phyloP scores from a whole-genome alignment of 139 green algal genomes.

The Tetraselmis striata region DNA sequence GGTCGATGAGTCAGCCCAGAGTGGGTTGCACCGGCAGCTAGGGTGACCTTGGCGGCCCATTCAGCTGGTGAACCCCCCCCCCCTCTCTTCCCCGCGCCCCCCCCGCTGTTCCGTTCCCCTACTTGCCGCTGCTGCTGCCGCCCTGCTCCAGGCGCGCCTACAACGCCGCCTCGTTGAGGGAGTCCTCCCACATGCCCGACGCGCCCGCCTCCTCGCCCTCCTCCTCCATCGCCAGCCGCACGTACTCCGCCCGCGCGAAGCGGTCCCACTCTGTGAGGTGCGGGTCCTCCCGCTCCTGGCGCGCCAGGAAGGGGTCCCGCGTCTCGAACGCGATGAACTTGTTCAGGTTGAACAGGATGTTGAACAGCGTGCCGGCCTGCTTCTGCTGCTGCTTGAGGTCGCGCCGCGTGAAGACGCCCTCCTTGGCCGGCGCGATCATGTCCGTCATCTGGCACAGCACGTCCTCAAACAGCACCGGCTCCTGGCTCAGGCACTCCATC shows the following conservation, averaged over 20 bases:
- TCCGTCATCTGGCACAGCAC: constrained; percentile 95
- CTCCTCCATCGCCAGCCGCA: constrained; percentile 80
- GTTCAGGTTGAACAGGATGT: constrained; percentile 97
- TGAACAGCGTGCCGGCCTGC: constrained; percentile 88
- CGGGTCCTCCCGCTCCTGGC: constrained; percentile 41
- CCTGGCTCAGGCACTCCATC: constrained; percentile 89
- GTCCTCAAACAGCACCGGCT: constrained; percentile 74
- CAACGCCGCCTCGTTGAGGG: neutral
- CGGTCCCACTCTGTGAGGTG: constrained; percentile 67
- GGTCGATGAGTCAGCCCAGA: too few species aligned
- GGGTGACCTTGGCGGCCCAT: too few species aligned
- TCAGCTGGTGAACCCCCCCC: too few species aligned
- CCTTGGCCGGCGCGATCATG: constrained; percentile 79
- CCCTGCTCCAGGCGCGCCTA: neutral
- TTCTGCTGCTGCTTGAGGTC: constrained; percentile 71
- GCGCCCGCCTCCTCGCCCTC: constrained; percentile 59
- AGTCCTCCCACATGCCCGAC: neutral
- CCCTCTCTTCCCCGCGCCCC: too few species aligned
- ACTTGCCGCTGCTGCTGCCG: too few species aligned
- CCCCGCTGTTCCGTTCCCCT: too few species aligned
- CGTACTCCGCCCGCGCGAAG: constrained; percentile 81
- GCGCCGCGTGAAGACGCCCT: constrained; percentile 61
- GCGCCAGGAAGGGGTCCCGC: constrained; percentile 74
- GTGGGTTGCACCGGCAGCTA: too few species aligned
- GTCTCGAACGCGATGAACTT: constrained; percentile 99